Base-by-base conservation (phyloP, 495 filamentous ascomycete genomes). In the Xylaria nigripes region DNA sequence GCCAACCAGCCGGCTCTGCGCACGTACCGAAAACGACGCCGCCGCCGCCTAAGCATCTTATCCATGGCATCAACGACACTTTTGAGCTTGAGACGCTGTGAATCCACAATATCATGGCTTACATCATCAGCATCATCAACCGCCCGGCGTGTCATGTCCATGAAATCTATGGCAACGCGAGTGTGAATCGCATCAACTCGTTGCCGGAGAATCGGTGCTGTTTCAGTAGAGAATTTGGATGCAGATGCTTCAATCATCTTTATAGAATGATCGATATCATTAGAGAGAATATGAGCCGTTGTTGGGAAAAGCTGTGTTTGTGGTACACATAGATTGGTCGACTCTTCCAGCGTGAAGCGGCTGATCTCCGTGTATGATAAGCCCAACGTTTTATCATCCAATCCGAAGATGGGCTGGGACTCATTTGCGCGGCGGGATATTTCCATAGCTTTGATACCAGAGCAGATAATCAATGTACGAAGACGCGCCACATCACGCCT, bases 381-480 rank as follows among this genome's bases (percentile, higher is more conserved):
- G 4, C 54, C 61, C 6, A 22, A 41, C 9, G 12, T 41, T 19
- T 48, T 55, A 34, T 51, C 51, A 43, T 58, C 55, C 6, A 40
- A 43, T 0, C 55, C 45, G 51, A 62, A 56, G 6, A 68, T 50
- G 8, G 66, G 57, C 6, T 57, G 62, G n/a, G 58, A 63, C 27
- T 74, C 75, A 36, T 83, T 71, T 16, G 85, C 83, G 44, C 84
- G 78, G 10, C 83, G 79, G 36, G 76, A 73, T 52, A 95, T 86
- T 61, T 90, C 87, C 55, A 82, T 80, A 0, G 90, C 90, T 68
- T 92, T 92, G 65, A 95, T 83, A 42, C 90, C 90, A 0, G 88
- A 86, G 54, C 84, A 87, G 29, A 95, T 74, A 24, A 95, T 78
- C 0, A 94, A 74, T 2, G 89, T 79, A 50, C 80, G 75, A 2